Evolutionary conservation across 208 protist genomes (phyloP).

Genomic region (Vickermania spadyakhi): DNA sequence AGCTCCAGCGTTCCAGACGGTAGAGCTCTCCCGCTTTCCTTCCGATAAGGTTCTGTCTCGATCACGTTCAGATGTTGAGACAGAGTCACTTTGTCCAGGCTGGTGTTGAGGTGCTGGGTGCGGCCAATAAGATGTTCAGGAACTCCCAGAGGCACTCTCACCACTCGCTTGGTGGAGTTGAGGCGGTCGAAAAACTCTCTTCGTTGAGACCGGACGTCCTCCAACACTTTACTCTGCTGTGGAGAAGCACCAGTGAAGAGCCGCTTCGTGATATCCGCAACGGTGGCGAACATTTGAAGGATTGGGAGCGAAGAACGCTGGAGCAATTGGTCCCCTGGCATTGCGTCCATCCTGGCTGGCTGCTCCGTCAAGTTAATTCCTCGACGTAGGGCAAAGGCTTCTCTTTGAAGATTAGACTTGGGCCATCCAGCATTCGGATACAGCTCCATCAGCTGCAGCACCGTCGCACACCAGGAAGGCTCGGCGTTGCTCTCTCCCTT

Average conservation of each 20-base stretch:
- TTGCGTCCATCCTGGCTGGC: constrained; percentile 1
- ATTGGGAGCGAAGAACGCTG: not conserved
- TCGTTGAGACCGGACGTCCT: not conserved
- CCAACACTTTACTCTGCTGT: not conserved
- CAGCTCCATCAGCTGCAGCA: constrained; percentile 49
- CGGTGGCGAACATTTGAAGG: constrained; percentile 12
- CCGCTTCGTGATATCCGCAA: constrained; percentile 23
- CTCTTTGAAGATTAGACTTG: constrained; percentile 10
- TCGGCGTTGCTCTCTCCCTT: constrained; percentile 25
- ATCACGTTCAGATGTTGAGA: no score
- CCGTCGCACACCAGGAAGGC: constrained; percentile 41
- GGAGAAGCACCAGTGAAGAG: not conserved
- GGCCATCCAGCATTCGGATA: constrained; percentile 38
- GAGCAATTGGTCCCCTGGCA: constrained; percentile 4
- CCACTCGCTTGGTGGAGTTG: not conserved
- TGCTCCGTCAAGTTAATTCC: constrained; percentile 21
- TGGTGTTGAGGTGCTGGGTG: constrained; percentile 22
- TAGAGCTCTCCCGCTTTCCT: not conserved
- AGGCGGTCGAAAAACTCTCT: not conserved
- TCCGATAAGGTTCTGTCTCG: no score
- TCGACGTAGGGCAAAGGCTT: constrained; percentile 20
- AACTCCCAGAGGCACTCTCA: not conserved
- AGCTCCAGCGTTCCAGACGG: not conserved
- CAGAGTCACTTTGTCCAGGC: constrained; percentile 13
- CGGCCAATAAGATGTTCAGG: constrained; percentile 18